Percentiles rank a stretch among this genome's conserved stretches.
phyloP scores from a whole-genome alignment of 345 rosid species.

The Rubroshorea leprosula region DNA sequence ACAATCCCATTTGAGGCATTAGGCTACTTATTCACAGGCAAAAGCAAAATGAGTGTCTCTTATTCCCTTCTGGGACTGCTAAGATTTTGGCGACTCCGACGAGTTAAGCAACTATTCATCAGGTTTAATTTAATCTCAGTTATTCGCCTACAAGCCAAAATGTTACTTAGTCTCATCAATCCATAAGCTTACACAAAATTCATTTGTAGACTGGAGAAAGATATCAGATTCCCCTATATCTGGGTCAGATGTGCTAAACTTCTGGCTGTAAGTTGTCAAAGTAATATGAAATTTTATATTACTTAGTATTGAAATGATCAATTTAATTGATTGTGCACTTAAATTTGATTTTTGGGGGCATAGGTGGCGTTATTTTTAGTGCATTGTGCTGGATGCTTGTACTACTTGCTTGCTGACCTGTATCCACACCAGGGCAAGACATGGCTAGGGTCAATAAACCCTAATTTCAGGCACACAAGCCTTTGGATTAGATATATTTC shows the following conservation, averaged over 20 bases:
- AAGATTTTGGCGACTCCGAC: conserved; percentile 81
- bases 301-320: too few species aligned
- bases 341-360: not conserved
- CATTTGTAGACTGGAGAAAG: conserved; percentile 95
- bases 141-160: too few species aligned
- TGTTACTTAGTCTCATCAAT: not conserved
- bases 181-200: not conserved
- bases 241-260: conserved; percentile 75
- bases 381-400: conserved; percentile 84
- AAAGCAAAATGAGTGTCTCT: conserved; percentile 35
- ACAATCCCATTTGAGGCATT: conserved; percentile 71
- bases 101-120: conserved; percentile 76
- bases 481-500: conserved; percentile 69
- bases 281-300: too few species aligned
- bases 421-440: conserved; percentile 71
- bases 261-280: conserved; percentile 39
- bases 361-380: conserved; percentile 76
- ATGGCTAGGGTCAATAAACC: conserved; percentile 64
- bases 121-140: conserved; percentile 29
- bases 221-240: conserved; percentile 76
- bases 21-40: conserved; percentile 57
- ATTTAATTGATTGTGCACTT: not conserved
- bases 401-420: conserved; percentile 75
- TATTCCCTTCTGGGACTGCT: conserved; percentile 62
- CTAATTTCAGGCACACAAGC: conserved; percentile 64